phyloP scores from a whole-genome alignment of 2,329 filamentous ascomycete genomes.

The Colletotrichum sidae region DNA sequence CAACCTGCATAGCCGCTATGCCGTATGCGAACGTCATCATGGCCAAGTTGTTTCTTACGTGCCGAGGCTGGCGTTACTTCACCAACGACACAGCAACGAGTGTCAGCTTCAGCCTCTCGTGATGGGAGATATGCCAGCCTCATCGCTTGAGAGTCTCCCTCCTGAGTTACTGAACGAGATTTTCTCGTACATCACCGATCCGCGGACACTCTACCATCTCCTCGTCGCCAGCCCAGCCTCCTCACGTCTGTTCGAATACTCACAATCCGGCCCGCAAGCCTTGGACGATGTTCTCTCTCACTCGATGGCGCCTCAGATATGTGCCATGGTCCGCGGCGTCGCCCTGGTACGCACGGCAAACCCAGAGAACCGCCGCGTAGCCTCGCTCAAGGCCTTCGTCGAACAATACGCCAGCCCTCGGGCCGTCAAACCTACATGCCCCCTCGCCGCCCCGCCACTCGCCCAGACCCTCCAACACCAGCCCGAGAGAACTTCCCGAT shows the following conservation, averaged over 20 bases:
- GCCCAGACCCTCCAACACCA: neutral
- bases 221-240: constrained; percentile 6
- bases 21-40: too few species aligned
- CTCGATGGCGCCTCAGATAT: constrained; percentile 1
- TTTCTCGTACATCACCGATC: constrained; percentile 1
- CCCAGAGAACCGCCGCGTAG: neutral
- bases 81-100: too few species aligned
- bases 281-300: constrained; percentile 2
- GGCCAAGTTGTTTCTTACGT: too few species aligned
- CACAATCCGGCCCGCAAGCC: neutral
- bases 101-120: too few species aligned
- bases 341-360: constrained; percentile 9
- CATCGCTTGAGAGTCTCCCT: constrained; percentile 2
- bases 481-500: neutral
- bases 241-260: constrained; percentile 9
- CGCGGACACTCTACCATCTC: constrained; percentile 16
- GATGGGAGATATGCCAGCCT: too few species aligned
- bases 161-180: constrained; percentile 14
- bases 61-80: too few species aligned
- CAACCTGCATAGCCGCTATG: too few species aligned
- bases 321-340: constrained; percentile 4
- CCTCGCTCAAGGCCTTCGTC: constrained; percentile 15
- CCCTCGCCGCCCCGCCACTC: neutral
- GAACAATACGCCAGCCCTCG: neutral
- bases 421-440: neutral